Base-by-base conservation (phyloP, 2,329 filamentous ascomycete genomes). In the Didymella sp. region DNA sequence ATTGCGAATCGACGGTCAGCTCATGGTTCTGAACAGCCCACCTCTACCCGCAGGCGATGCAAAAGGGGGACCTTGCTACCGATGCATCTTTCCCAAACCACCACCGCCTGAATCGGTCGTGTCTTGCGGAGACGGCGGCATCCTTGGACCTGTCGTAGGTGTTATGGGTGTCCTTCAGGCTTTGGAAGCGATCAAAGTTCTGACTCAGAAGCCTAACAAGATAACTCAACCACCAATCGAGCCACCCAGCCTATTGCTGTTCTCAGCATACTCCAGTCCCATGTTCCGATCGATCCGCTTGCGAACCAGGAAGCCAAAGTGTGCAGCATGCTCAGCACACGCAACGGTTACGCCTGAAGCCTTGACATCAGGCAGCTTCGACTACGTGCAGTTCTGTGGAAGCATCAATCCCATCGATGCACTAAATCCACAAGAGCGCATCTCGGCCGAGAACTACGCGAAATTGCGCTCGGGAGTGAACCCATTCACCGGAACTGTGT, bases 101-200 rank as follows among this genome's bases (percentile, higher is more conserved):
- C 93, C 95, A 0, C 92, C 94, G 0, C 85, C 91, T 0, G 90
- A 90, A 38, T 92, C 86, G 54, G 89, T 97, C 0, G 82, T 91
- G 1, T 92, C 89, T 58, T 99, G 95, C 70, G 92, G 93, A 37
- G 95, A 99, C 73, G 94, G 93, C 9, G 95, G 95, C 0, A 92
- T 99, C 8, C 70, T 99, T 1, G 95, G 95, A 0, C 93, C 95
- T 0, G 92, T 97, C 0, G 95, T 99, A 0, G 95, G 95, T 0
- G 84, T 87, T 0, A 97, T 99, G 91, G 95, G 95, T 7, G 88
- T 96, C 0, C 78, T 98, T 53, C 95, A 98, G 78, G 94, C 95
- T 0, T 80, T 96, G 1, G 92, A 98, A 77, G 87, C 91, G 0
- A 87, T 98, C 68, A 95, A 96, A 73, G 76, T 97, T n/a, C 82